Percentiles rank a stretch among this genome's conserved stretches.
phyloP scores from a whole-genome alignment of 108 stramenopile genomes.

The Cyclotella cryptica region DNA sequence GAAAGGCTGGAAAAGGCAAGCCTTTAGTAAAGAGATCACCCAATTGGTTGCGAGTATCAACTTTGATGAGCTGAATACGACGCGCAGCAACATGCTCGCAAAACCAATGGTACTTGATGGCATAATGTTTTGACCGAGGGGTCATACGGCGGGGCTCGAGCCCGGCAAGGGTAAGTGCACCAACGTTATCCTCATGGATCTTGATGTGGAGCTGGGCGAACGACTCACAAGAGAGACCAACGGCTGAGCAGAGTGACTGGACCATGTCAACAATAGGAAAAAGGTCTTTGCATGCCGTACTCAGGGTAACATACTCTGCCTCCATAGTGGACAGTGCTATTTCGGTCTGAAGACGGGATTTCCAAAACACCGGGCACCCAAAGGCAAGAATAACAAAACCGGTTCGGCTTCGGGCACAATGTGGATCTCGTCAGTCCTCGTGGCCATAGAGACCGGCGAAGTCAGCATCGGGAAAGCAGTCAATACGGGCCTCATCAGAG shows the following conservation, averaged over 20 bases:
- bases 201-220: slow-evolving; percentile 31
- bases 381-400: slow-evolving; percentile 51
- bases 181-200: slow-evolving; percentile 62
- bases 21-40: slow-evolving; percentile 59
- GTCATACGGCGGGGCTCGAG: slow-evolving; percentile 27
- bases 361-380: slow-evolving; percentile 57
- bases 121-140: slow-evolving; percentile 50
- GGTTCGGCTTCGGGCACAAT: slow-evolving; percentile 51
- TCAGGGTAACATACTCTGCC: slow-evolving; percentile 56
- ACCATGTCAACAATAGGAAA: slow-evolving; percentile 47
- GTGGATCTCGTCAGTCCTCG: slow-evolving; percentile 51
- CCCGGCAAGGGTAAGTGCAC: slow-evolving; percentile 47
- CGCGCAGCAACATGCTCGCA: slow-evolving; percentile 12
- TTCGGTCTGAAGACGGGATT: slow-evolving; percentile 54
- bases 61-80: slow-evolving; percentile 22
- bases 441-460: slow-evolving; percentile 48
- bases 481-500: slow-evolving; percentile 23
- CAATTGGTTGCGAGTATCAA: slow-evolving; percentile 20
- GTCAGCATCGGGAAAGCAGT: slow-evolving; percentile 60
- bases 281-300: slow-evolving; percentile 37
- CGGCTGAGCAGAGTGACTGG: background rate
- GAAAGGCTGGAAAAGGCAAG: slow-evolving; percentile 1
- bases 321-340: slow-evolving; percentile 61
- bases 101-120: slow-evolving; percentile 52
- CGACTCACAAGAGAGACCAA: background rate